Conservation (phyloP, 305 asterid genomes). For the Fraxinus latifolia region DNA sequence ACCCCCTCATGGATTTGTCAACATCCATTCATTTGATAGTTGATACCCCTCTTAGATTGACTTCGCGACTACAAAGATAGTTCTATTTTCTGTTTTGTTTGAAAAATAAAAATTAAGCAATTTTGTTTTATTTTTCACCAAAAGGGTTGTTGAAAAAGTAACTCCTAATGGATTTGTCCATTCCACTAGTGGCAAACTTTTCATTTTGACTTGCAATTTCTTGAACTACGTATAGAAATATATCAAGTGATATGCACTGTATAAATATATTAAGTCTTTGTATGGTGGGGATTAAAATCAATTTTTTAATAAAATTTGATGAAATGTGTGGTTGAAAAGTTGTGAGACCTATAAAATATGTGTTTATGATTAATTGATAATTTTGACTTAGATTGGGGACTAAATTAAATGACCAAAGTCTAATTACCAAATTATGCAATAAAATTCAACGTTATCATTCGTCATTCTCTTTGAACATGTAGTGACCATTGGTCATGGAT, state of each 20-base stretch:
- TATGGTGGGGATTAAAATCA: too few relatives aligned
- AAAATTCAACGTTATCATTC: not conserved
- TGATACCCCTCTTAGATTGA: not conserved
- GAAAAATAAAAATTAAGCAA: not conserved
- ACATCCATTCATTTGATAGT: not conserved
- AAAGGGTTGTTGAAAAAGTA: not conserved
- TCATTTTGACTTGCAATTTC: not conserved
- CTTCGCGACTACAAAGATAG: not conserved
- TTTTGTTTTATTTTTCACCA: not conserved
- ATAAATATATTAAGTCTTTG: not conserved
- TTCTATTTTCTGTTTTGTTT: not conserved
- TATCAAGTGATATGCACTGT: not conserved
- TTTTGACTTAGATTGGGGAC: too few relatives aligned
- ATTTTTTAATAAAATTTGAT: too few relatives aligned
- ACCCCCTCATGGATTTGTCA: not conserved
- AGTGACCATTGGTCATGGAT: not conserved
- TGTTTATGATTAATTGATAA: too few relatives aligned
- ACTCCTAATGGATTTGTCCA: not conserved
- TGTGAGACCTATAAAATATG: too few relatives aligned
- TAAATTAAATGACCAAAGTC: not conserved
- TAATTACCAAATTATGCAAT: not conserved
- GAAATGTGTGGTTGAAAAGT: too few relatives aligned
- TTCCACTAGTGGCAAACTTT: not conserved
- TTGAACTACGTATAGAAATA: not conserved
- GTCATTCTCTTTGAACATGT: not conserved